Evolutionary conservation across 228 moss, liverwort and hornwort species (phyloP), one percentile per base, ranked within the genome.

Genomic region (Sphagnum fallax): DNA sequence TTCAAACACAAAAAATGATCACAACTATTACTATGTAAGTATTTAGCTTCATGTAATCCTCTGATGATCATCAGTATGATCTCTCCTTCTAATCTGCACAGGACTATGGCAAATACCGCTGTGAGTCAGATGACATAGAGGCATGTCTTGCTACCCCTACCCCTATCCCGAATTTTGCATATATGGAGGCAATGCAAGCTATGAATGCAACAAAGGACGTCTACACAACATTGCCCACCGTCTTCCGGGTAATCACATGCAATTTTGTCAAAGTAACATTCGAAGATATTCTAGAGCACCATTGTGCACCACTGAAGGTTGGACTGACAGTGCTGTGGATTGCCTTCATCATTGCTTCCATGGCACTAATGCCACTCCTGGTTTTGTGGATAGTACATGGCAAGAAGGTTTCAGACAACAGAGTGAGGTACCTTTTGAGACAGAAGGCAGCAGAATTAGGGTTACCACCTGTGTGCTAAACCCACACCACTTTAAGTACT

Each of bases 191-290:
- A 6, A 75, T 78, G 32, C 81, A 83, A 68, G 90, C 90, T 9
- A 87, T 90, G 87, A 90, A 90, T 66, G 90, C 90, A 59, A 87
- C 88, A 0, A 81, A 75, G 55, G 74, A 81, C 65, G 85, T 90
- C 5, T 90, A 81, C 70, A 81, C 71, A 52, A 88, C 83, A 72
- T 77, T 90, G 62, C 90, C 90, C 61, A 80, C 81, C 50, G 81
- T 90, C 68, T 87, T 85, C 60, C 77, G 71, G 16, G 83, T 90
- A 69, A 83, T 90, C 16, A 90, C 90, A 4, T 90, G 90, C 63
- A 77, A 85, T 69, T 90, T 85, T 81, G 88, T 90, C 4, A 83
- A 83, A 64, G 75, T 85, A 53, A 83, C 85, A 7, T 90, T 90
- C 79, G 85, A 90, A 63, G 84, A 87, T 52, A 83, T 90, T 73